Evolutionary conservation across 805 yeast genomes (phyloP).

Genomic region (Brettanomyces naardenensis): DNA sequence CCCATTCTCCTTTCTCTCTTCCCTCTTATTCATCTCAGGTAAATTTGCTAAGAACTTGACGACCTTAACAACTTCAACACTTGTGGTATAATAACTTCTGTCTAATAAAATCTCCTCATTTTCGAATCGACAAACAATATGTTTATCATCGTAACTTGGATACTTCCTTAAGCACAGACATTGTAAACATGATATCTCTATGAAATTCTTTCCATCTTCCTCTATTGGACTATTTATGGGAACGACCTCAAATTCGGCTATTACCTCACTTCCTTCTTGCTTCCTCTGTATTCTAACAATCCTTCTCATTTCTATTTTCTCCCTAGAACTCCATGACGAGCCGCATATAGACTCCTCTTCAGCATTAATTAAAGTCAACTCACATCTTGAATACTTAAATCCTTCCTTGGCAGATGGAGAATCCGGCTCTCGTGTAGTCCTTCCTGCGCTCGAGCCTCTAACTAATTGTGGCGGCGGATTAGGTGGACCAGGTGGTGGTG

Average conservation of each 20-base stretch:
- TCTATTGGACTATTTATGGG: not conserved
- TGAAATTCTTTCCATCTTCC: not conserved
- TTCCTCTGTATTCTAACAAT: slow-evolving; percentile 49
- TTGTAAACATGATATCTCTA: not conserved
- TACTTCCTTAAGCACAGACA: slow-evolving; percentile 15
- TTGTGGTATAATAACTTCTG: slow-evolving; percentile 42
- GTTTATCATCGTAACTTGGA: slow-evolving; percentile 42
- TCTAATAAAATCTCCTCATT: slow-evolving; percentile 13
- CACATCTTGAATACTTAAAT: slow-evolving; percentile 34
- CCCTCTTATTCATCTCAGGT: slow-evolving; percentile 31
- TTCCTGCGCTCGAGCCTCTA: not conserved
- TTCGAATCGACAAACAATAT: slow-evolving; percentile 34
- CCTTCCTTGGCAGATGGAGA: not conserved
- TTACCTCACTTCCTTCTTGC: slow-evolving; percentile 39
- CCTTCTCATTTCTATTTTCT: slow-evolving; percentile 43
- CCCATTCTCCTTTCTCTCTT: slow-evolving; percentile 54
- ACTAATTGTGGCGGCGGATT: too few relatives aligned
- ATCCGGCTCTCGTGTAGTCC: not conserved
- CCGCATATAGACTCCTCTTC: slow-evolving; percentile 37
- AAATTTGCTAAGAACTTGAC: slow-evolving; percentile 51
- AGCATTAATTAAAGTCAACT: slow-evolving; percentile 37
- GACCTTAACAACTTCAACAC: slow-evolving; percentile 59
- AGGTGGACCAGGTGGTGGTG: too few relatives aligned
- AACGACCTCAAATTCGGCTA: slow-evolving; percentile 39
- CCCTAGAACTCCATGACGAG: slow-evolving; percentile 41